phyloP scores from a whole-genome alignment of 345 rosid genomes.

The Iberis pinnata region DNA sequence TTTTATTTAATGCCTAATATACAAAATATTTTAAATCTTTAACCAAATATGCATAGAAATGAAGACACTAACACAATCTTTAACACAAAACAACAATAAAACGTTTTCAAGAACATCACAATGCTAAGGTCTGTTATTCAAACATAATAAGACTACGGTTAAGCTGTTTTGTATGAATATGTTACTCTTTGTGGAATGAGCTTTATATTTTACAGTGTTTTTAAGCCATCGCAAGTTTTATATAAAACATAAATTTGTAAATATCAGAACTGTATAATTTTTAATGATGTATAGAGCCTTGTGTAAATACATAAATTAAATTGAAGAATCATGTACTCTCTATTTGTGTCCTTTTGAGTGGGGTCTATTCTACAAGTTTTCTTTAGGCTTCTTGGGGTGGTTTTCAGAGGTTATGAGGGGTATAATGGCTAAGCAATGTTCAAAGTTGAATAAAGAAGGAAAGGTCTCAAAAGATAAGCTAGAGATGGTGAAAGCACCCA shows the following conservation, averaged over 20 bases:
- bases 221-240: background rate
- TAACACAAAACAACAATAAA: no score
- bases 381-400: background rate
- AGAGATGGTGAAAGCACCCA: conserved; percentile 26
- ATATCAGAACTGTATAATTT: no score
- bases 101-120: no score
- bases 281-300: no score
- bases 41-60: no score
- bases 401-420: conserved; percentile 79
- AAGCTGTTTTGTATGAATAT: conserved; percentile 1
- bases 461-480: conserved; percentile 26
- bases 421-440: conserved; percentile 58
- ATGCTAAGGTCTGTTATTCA: background rate
- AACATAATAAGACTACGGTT: background rate
- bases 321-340: no score
- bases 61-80: no score
- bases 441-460: conserved; percentile 43
- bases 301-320: no score
- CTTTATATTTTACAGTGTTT: no score
- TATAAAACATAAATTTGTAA: background rate
- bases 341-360: background rate
- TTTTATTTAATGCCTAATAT: no score
- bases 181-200: background rate
- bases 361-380: conserved; percentile 14
- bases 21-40: no score